Conservation (phyloP, 345 rosid genomes). For the Fremontodendron californicum region DNA sequence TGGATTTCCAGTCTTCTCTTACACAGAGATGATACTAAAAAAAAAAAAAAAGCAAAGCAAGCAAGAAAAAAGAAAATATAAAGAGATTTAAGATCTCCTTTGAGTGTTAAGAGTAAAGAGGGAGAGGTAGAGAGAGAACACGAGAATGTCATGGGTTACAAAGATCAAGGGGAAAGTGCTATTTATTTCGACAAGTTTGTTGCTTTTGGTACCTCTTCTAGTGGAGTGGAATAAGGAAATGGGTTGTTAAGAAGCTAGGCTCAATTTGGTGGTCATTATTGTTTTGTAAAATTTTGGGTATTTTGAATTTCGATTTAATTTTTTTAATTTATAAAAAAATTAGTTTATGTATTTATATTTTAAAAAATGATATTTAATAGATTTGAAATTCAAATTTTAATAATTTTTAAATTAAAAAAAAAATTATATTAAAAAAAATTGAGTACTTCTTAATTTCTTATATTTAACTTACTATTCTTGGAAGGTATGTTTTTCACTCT, state of each 20-base stretch:
- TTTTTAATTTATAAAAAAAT: too few species aligned
- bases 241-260: conserved; percentile 15
- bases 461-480: not conserved
- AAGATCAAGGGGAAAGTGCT: conserved; percentile 30
- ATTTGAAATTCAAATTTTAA: too few species aligned
- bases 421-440: too few species aligned
- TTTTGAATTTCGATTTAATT: too few species aligned
- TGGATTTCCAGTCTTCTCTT: conserved; percentile 2
- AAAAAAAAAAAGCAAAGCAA: not conserved
- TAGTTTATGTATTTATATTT: too few species aligned
- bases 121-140: conserved; percentile 17
- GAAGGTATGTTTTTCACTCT: not conserved
- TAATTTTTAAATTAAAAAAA: too few species aligned
- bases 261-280: conserved; percentile 39
- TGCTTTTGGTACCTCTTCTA: conserved; percentile 8
- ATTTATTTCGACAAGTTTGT: conserved; percentile 22
- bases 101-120: not conserved
- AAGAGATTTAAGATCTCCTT: conserved; percentile 1
- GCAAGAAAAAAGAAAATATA: not conserved
- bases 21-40: not conserved
- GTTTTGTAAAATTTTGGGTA: not conserved
- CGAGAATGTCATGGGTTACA: conserved; percentile 30
- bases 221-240: conserved; percentile 35
- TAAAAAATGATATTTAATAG: too few species aligned
- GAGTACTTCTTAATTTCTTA: too few species aligned